phyloP scores from a whole-genome alignment of 2,329 filamentous ascomycete genomes.

The Epichloe typhina region DNA sequence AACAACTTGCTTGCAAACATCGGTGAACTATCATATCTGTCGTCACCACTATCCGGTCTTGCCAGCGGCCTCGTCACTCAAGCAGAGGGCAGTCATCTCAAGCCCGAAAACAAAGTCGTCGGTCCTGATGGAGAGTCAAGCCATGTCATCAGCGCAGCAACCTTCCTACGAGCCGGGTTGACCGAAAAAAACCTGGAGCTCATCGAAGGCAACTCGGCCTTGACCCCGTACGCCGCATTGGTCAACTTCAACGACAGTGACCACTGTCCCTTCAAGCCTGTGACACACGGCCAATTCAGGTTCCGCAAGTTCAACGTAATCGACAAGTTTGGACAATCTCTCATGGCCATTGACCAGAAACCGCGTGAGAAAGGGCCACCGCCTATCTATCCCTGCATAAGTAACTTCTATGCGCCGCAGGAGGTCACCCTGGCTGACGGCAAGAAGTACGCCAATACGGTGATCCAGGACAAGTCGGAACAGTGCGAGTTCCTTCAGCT shows the following conservation, averaged over 20 bases:
- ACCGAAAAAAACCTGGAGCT: constrained; percentile 9
- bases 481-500: constrained; percentile 26
- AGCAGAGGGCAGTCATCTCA: constrained; percentile 25
- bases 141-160: too few relatives aligned
- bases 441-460: constrained; percentile 12
- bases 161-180: constrained; percentile 10
- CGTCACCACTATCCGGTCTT: constrained; percentile 20
- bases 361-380: constrained; percentile 6
- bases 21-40: constrained; percentile 12
- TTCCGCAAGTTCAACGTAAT: constrained; percentile 34
- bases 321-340: constrained; percentile 34
- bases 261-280: constrained; percentile 27
- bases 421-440: constrained; percentile 5
- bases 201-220: constrained; percentile 13
- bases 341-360: constrained; percentile 17
- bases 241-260: neutral
- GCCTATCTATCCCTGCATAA: constrained; percentile 20
- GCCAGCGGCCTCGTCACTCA: constrained; percentile 19
- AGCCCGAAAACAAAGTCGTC: constrained; percentile 12
- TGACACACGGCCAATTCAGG: constrained; percentile 23
- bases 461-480: constrained; percentile 8
- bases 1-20: constrained; percentile 3
- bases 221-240: constrained; percentile 23
- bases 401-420: constrained; percentile 21
- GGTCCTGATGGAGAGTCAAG: neutral